Base-by-base conservation (phyloP, 2,329 filamentous ascomycete genomes). In the Penicillium sp. region DNA sequence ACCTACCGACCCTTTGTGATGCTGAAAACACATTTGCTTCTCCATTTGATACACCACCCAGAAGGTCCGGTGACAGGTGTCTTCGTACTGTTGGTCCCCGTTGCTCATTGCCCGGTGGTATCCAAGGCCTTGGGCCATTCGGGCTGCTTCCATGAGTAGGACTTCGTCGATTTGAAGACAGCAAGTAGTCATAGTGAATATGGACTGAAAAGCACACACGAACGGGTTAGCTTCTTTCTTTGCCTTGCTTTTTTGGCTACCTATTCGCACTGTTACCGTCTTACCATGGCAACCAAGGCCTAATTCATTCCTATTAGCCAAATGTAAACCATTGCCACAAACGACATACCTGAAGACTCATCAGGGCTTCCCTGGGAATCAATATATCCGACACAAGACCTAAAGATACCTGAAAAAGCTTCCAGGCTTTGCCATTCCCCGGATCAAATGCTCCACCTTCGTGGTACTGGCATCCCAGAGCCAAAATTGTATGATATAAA, bases 21-120 rank as follows among this genome's bases (percentile, higher is more conserved):
- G 55, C 29, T 61, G 59, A 43, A 72, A 70, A 28, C 56, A 64
- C 0, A 53, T 51, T 7, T 60, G 58, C 43, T 73, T 72, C 41
- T 74, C 71, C 17, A 73, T 35, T 9, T 57, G 57, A 45, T 72
- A 73, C 15, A 72, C 59, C 0, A 69, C 65, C 70, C 70, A 74
- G 45, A 73, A 74, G 0, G 64, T 64, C 35, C 61, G 35, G 10
- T 35, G 17, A 2, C 38, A 41, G 56, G 26, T 62, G 55, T 12
- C 52, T 49, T 22, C 49, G 31, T 52, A 17, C 21, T 17, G 34
- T 6, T 35, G 17, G 17, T 35, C 34, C 34, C 34, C 34, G 10
- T 6, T 35, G 34, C 10, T 17, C 0, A 13, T 17, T 13, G 34
- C 13, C 60, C 53, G 13, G 40, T 52, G 21, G 45, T 47, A 69